A percentile compares a stretch with the other conserved stretches of the same genome.
Evolutionary conservation across 1,284 basidiomycete genomes (phyloP).

Genomic region (Austropuccinia psidii): DNA sequence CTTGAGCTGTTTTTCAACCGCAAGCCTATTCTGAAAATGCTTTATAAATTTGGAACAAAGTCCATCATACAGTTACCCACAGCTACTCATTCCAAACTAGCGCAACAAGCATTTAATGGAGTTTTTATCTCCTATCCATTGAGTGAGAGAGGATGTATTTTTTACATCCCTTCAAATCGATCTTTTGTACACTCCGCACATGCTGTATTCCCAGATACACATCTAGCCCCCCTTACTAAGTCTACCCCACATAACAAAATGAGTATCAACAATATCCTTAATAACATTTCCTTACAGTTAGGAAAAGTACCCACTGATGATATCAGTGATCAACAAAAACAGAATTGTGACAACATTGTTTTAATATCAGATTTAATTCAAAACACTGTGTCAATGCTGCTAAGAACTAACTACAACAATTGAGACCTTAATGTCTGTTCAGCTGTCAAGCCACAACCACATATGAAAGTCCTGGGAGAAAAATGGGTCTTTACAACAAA

Average conservation of each 20-base stretch:
- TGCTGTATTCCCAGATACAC: not conserved
- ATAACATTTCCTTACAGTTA: not conserved
- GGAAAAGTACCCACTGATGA: not conserved
- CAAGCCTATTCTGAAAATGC: too few species aligned
- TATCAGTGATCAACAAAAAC: too few species aligned
- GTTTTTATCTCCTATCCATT: too few species aligned
- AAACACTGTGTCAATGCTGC: not conserved
- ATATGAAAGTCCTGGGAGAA: not conserved
- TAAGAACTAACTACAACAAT: not conserved
- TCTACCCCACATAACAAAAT: not conserved
- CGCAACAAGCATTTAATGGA: too few species aligned
- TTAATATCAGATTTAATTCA: not conserved
- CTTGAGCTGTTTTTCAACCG: not conserved
- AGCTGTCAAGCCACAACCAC: not conserved
- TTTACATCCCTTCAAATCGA: not conserved
- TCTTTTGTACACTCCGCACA: not conserved
- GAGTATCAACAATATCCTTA: not conserved
- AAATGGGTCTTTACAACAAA: slow-evolving; percentile 6
- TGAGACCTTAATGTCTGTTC: not conserved
- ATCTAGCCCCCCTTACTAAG: not conserved
- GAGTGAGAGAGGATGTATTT: too few species aligned
- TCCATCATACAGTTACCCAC: not conserved
- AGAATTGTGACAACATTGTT: too few species aligned
- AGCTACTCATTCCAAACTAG: too few species aligned
- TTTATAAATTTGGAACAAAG: not conserved